phyloP scores from a whole-genome alignment of 768 basidiomycete genomes.

The Pisolithus microcarpus region DNA sequence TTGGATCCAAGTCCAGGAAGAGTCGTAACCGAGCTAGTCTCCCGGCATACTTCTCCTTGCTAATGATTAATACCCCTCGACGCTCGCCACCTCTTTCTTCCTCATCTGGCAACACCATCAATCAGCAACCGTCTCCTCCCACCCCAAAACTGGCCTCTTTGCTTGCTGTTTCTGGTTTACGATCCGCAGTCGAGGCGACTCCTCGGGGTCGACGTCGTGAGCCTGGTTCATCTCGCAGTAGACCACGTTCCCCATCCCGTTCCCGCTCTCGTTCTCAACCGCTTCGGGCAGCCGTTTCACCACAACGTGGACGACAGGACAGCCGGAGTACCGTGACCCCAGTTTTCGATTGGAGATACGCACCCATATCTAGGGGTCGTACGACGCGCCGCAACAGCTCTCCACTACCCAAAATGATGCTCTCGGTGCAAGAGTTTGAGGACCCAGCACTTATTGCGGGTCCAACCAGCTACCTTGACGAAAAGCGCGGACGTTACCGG shows the following conservation, averaged over 20 bases:
- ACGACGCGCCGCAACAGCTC: constrained; percentile 51
- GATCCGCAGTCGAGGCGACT: constrained; percentile 34
- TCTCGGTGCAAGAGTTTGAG: constrained; percentile 30
- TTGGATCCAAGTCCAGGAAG: constrained; percentile 38
- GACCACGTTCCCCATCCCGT: constrained; percentile 28
- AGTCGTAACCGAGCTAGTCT: constrained; percentile 65
- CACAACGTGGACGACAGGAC: constrained; percentile 16
- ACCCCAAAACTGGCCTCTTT: constrained; percentile 46
- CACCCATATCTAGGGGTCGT: constrained; percentile 36
- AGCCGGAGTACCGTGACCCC: constrained; percentile 35
- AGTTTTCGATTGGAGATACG: constrained; percentile 42
- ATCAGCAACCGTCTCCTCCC: constrained; percentile 47
- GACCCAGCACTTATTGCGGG: constrained; percentile 22
- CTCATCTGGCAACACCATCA: constrained; percentile 40
- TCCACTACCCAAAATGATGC: constrained; percentile 44
- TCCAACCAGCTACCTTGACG: constrained; percentile 15
- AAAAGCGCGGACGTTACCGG: constrained; percentile 47
- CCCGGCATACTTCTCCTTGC: constrained; percentile 68
- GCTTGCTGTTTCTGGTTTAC: constrained; percentile 27
- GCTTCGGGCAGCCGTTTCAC: constrained; percentile 13
- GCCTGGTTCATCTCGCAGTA: constrained; percentile 27
- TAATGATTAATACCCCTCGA: constrained; percentile 44
- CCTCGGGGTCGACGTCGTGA: constrained; percentile 49
- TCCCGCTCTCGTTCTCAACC: constrained; percentile 39
- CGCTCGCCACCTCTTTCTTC: constrained; percentile 33